A percentile compares a stretch with the other conserved stretches of the same genome.
These are phyloP conservation scores for Trichoderma polysporum DNA, from an alignment of 2,329 filamentous ascomycete genomes.

Conservation along the genomic window DNA sequence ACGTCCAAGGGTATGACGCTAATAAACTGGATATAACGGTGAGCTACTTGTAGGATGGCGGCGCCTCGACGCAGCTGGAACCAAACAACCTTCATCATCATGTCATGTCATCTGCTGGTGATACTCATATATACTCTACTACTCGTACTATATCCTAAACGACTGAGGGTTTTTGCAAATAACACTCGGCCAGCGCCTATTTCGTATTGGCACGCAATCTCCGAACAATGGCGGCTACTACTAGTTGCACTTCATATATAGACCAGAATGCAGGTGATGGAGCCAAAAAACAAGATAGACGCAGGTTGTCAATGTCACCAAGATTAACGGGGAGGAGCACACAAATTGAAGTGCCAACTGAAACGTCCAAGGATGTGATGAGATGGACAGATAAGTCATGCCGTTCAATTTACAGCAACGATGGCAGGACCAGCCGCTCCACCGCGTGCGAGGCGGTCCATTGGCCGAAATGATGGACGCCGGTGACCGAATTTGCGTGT, in stretches of 20 bases:
- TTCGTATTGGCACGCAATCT: background rate
- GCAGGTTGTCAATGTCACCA: background rate
- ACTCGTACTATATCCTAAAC: background rate
- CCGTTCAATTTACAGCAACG: background rate
- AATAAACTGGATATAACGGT: constrained; percentile 13
- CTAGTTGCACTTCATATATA: background rate
- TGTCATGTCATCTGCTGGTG: background rate
- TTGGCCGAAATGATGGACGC: background rate
- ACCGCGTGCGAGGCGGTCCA: background rate
- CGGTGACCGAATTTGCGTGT: background rate
- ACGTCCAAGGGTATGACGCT: constrained; percentile 1
- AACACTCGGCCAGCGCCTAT: background rate
- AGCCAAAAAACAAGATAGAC: background rate
- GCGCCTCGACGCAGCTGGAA: background rate
- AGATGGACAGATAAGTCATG: background rate
- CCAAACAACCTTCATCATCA: background rate
- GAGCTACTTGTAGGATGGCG: background rate
- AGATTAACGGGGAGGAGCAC: background rate
- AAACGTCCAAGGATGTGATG: background rate
- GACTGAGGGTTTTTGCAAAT: background rate
- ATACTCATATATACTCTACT: background rate
- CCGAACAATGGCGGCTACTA: background rate
- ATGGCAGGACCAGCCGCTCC: constrained; percentile 16
- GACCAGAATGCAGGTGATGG: background rate
- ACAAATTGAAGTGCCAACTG: constrained; percentile 6